phyloP scores from a whole-genome alignment of 73 alveolate species.

The Urostyla sp. region DNA sequence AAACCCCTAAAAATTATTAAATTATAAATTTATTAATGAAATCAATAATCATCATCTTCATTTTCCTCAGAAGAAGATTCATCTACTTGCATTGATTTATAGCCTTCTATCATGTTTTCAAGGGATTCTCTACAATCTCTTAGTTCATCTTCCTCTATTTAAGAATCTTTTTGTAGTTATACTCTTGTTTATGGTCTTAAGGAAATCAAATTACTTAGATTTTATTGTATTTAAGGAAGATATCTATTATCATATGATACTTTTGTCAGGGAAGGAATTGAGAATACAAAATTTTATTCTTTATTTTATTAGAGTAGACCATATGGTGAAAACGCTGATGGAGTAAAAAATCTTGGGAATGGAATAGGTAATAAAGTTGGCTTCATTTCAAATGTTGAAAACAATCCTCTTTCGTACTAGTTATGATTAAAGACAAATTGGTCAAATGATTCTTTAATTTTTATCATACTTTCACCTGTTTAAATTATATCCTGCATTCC shows the following conservation, averaged over 20 bases:
- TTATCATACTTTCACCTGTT: too few species aligned
- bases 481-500: too few species aligned
- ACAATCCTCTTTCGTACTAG: background rate
- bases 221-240: background rate
- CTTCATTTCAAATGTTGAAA: background rate
- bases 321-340: background rate
- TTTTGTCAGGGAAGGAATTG: slow-evolving; percentile 13
- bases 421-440: slow-evolving; percentile 3
- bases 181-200: background rate
- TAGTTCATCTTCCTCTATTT: slow-evolving; percentile 32
- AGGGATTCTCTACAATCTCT: slow-evolving; percentile 18
- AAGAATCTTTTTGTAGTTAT: slow-evolving; percentile 10
- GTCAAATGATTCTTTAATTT: slow-evolving; percentile 3
- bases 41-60: background rate
- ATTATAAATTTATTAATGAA: too few species aligned
- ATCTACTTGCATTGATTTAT: background rate
- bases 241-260: slow-evolving; percentile 11
- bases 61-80: background rate
- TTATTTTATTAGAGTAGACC: background rate
- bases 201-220: background rate
- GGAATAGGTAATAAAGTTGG: slow-evolving; percentile 32
- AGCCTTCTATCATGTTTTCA: slow-evolving; percentile 3
- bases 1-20: too few species aligned
- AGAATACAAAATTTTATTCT: slow-evolving; percentile 2
- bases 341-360: slow-evolving; percentile 36